Conservation (phyloP, 2,329 filamentous ascomycete species). For the Cytospora mali region DNA sequence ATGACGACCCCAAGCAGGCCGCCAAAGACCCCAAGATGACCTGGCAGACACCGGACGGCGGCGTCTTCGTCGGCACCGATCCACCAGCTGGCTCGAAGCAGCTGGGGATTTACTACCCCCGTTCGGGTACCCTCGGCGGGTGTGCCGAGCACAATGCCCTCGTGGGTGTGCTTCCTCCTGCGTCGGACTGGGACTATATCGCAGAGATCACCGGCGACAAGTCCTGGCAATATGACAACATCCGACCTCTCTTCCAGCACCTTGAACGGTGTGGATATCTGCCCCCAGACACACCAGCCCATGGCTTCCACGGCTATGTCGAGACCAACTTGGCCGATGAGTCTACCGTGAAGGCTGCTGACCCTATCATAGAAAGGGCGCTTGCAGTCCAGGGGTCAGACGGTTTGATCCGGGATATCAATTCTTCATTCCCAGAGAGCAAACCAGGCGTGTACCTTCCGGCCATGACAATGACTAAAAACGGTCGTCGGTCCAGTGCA, state of each 20-base stretch:
- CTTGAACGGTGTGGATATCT: slow-evolving; percentile 46
- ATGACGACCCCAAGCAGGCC: slow-evolving; percentile 50
- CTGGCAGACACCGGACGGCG: slow-evolving; percentile 42
- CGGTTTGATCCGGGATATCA: slow-evolving; percentile 20
- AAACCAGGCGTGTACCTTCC: slow-evolving; percentile 39
- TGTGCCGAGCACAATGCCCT: slow-evolving; percentile 51
- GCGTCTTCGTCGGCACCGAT: slow-evolving; percentile 35
- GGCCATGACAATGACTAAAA: slow-evolving; percentile 47
- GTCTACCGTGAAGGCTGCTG: slow-evolving; percentile 46
- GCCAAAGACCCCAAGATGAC: slow-evolving; percentile 53
- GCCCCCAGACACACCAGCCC: slow-evolving; percentile 40
- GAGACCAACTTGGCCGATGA: slow-evolving; percentile 40
- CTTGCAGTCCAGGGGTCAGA: background rate
- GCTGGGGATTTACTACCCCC: slow-evolving; percentile 43
- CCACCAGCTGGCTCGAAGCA: slow-evolving; percentile 31
- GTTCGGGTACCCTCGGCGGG: slow-evolving; percentile 43
- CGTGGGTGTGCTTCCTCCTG: slow-evolving; percentile 50
- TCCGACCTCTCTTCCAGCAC: slow-evolving; percentile 51
- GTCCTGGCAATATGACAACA: slow-evolving; percentile 51
- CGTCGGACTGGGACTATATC: slow-evolving; percentile 54
- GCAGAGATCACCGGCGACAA: slow-evolving; percentile 51
- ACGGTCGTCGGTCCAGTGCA: slow-evolving; percentile 41
- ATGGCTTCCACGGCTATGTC: slow-evolving; percentile 56
- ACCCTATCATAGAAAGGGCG: slow-evolving; percentile 5
- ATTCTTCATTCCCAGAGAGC: slow-evolving; percentile 2